Conservation (phyloP, 2,329 filamentous ascomycete genomes). For the Nemania diffusa region DNA sequence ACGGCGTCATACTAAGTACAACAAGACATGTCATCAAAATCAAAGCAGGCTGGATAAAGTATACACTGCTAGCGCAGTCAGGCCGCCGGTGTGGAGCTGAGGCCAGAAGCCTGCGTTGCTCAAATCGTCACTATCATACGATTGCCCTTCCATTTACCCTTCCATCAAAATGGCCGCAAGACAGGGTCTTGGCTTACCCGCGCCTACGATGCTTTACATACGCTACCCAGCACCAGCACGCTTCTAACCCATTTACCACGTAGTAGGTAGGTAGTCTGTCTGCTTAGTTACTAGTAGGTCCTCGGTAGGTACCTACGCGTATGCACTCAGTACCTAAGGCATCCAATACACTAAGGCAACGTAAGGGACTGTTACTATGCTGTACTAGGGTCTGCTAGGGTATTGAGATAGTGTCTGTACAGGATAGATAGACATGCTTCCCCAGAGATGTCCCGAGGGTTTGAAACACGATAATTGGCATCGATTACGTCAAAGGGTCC, state of each 20-base stretch:
- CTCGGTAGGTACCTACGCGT: neutral
- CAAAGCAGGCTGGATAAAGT: constrained; percentile 6
- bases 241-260: neutral
- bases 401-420: neutral
- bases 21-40: constrained; percentile 10
- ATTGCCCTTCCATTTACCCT: too few species aligned
- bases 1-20: constrained; percentile 8
- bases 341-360: neutral
- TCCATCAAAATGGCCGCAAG: constrained; percentile 3
- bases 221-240: constrained; percentile 7
- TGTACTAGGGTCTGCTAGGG: neutral
- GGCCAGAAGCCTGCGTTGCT: constrained; percentile 19
- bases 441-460: constrained; percentile 28
- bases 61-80: constrained; percentile 1
- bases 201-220: neutral
- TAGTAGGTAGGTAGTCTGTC: neutral
- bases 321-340: neutral
- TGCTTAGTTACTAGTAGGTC: too few species aligned
- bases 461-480: constrained; percentile 28
- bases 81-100: constrained; percentile 29
- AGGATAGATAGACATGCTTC: constrained; percentile 18
- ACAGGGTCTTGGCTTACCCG: neutral
- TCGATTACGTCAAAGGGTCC: constrained; percentile 32
- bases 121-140: constrained; percentile 36
- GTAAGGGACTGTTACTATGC: neutral